These are phyloP conservation scores for Ogataea naganishii DNA, from an alignment of 805 yeast genomes.

Conservation along the genomic window DNA sequence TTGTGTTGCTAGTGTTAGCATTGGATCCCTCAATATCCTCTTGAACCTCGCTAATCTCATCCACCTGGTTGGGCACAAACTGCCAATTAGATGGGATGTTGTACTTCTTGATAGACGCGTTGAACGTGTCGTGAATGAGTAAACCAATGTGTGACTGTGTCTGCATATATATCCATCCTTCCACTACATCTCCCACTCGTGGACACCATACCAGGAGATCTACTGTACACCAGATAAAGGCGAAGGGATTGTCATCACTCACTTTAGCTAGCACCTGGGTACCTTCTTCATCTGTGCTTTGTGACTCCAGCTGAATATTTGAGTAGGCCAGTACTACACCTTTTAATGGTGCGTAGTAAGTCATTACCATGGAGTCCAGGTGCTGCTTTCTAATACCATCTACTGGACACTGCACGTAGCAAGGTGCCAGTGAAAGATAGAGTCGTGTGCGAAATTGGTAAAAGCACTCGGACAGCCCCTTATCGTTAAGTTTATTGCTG, in stretches of 20 bases:
- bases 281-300: conserved; percentile 29
- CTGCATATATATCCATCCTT: conserved; percentile 87
- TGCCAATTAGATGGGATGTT: conserved; percentile 84
- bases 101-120: conserved; percentile 81
- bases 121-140: conserved; percentile 85
- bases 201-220: conserved; percentile 89
- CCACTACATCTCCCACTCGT: conserved; percentile 72
- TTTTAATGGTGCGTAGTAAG: conserved; percentile 56
- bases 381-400: conserved; percentile 84
- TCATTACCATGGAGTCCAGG: conserved; percentile 83
- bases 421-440: conserved; percentile 86
- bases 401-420: conserved; percentile 56
- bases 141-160: conserved; percentile 93
- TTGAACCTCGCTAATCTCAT: conserved; percentile 30
- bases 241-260: conserved; percentile 75
- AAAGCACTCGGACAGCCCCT: conserved; percentile 62
- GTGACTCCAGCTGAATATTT: conserved; percentile 45
- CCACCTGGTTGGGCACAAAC: conserved; percentile 73
- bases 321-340: conserved; percentile 84
- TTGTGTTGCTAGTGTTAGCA: conserved; percentile 14
- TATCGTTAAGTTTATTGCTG: conserved; percentile 3
- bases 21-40: conserved; percentile 16
- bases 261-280: conserved; percentile 51
- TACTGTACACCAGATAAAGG: conserved; percentile 79
- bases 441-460: conserved; percentile 49